Base-by-base conservation (phyloP, 768 basidiomycete genomes). In the Clathrus columnatus region DNA sequence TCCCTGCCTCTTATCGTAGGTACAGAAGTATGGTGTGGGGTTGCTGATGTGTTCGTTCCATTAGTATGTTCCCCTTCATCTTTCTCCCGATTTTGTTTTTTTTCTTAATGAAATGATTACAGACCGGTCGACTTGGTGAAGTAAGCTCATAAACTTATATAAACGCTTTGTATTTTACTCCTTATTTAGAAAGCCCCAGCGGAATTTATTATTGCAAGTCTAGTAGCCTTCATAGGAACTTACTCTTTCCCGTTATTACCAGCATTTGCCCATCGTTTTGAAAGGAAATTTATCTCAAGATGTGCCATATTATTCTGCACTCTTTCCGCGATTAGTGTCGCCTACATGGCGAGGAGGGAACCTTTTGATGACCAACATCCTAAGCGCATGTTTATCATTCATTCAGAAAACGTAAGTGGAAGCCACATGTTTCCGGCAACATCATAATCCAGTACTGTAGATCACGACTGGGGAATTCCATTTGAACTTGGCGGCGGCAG, bases 21-120 rank as follows among this genome's bases (percentile, higher is more conserved):
- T 20, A 68, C 76, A 0, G 74, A 87, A 61, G 63, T 88, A 29
- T 64, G 82, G 36, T 66, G 78, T 42, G 75, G 81, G 5, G 80
- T 86, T 2, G 61, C 90, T 43, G 88, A 94, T 45, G 85, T 97
- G 20, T 96, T 98, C 63, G 90, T 95, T 0, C 95, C 95, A 6
- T 69, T 96, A 63, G 87, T 87, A 59, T 50, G 79, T 69, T 14
- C 20, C 0, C 6, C n/a, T 51, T 18, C 11, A 24, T 2, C n/a
- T 46, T 14, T 14, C 24, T 18, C 27, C n/a, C n/a, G n/a, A n/a
- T n/a, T n/a, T 55, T 11, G 20, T 17, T 44, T 47, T 30, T 27
- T 48, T 30, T 18, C 24, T 30, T 7, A 26, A 6, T 4, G 49
- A 28, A 29, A 41, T 26, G 54, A 27, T 8, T 48, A 5, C 60